Percentiles rank a stretch among this genome's conserved stretches.
These are phyloP conservation scores for Aeschynomene evenia DNA, from an alignment of 306 rosid genomes.

Conservation along the genomic window DNA sequence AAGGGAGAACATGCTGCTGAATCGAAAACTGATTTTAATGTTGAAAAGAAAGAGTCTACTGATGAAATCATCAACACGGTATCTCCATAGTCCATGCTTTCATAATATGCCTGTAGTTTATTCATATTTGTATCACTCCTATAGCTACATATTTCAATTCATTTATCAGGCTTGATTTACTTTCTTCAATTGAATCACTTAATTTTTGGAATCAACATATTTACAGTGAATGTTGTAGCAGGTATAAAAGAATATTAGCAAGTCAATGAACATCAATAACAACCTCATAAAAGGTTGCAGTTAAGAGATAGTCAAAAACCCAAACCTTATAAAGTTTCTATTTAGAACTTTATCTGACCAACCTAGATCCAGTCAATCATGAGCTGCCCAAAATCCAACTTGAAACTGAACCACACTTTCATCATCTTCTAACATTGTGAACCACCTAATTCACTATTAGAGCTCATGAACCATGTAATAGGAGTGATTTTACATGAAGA, in stretches of 20 bases:
- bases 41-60: constrained; percentile 47
- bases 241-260: not conserved
- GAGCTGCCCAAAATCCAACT: constrained; percentile 16
- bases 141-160: constrained; percentile 1
- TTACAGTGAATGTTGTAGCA: not conserved
- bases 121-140: constrained; percentile 18
- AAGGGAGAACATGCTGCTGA: constrained; percentile 45
- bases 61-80: constrained; percentile 46
- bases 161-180: constrained; percentile 14
- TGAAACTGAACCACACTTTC: not conserved
- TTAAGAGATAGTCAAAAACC: not conserved
- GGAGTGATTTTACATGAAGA: constrained; percentile 11
- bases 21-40: constrained; percentile 45
- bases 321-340: not conserved
- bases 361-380: not conserved
- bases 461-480: not conserved
- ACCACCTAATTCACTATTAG: not conserved
- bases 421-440: constrained; percentile 5
- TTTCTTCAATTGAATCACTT: not conserved
- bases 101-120: constrained; percentile 14
- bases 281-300: not conserved
- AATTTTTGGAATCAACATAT: too few relatives aligned
- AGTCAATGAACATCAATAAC: not conserved
- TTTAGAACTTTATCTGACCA: not conserved
- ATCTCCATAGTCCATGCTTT: constrained; percentile 15